Evolutionary conservation across 2,329 filamentous ascomycete genomes (phyloP).

Genomic region (Colletotrichum orbiculare): DNA sequence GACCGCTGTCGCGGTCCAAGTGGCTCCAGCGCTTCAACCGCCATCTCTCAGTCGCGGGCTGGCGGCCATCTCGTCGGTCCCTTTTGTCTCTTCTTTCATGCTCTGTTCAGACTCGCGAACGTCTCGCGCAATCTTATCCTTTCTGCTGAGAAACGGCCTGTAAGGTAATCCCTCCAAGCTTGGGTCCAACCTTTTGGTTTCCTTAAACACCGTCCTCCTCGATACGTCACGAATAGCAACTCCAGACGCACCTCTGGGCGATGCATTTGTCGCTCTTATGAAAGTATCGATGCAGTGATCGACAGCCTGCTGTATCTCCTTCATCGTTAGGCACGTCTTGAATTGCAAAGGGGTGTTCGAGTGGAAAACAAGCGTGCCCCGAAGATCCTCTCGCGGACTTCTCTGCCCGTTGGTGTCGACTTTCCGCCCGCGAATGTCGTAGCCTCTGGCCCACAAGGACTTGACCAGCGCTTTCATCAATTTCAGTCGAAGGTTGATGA

Average conservation of each 20-base stretch:
- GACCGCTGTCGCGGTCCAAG: too few species aligned
- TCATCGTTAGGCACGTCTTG: constrained; percentile 7
- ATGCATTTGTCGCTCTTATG: background rate
- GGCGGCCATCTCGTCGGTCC: background rate
- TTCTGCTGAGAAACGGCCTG: constrained; percentile 4
- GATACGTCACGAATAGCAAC: background rate
- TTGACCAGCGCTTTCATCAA: constrained; percentile 8
- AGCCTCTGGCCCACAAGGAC: constrained; percentile 19
- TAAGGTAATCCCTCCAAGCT: constrained; percentile 8
- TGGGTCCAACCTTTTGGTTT: background rate
- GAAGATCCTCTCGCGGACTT: constrained; percentile 4
- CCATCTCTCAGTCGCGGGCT: background rate
- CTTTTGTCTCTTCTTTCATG: background rate
- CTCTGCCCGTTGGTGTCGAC: background rate
- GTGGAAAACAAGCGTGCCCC: constrained; percentile 12
- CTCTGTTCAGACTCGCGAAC: background rate
- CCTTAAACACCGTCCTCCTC: background rate
- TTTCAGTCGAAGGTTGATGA: constrained; percentile 6
- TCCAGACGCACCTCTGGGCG: background rate
- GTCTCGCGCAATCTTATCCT: constrained; percentile 4
- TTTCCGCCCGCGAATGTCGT: constrained; percentile 14
- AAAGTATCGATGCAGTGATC: constrained; percentile 1
- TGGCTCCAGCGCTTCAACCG: too few species aligned
- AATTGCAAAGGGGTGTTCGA: background rate
- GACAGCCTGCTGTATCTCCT: constrained; percentile 12